A percentile compares a stretch with the other conserved stretches of the same genome.
These are phyloP conservation scores for Sequoiadendron giganteum DNA, from an alignment of 75 land plant species.

Conservation along the genomic window DNA sequence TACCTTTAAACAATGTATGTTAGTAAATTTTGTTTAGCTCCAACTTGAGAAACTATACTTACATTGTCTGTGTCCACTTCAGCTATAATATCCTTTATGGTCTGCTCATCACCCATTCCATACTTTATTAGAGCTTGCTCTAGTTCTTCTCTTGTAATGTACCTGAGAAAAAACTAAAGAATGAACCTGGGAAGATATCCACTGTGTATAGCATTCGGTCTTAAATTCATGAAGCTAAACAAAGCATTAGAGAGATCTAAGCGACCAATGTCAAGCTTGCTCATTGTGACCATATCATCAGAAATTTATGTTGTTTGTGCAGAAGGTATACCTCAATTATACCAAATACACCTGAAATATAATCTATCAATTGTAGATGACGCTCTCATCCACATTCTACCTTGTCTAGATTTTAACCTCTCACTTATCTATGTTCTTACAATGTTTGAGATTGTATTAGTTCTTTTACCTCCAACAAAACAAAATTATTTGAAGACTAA, in stretches of 20 bases:
- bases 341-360: not conserved
- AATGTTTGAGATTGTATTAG: no score
- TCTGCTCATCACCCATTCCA: conserved; percentile 31
- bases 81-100: conserved; percentile 28
- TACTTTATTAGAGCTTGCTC: conserved; percentile 40
- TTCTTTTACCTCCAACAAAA: not conserved
- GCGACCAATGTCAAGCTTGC: not conserved
- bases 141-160: conserved; percentile 40
- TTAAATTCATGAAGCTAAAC: not conserved
- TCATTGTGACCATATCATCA: not conserved
- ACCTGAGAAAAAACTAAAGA: conserved; percentile 10
- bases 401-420: not conserved
- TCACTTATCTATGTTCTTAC: not conserved
- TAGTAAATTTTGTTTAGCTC: not conserved
- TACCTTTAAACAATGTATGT: not conserved
- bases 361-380: not conserved
- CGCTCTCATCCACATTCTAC: not conserved
- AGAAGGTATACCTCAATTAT: not conserved
- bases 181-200: not conserved
- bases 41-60: conserved; percentile 3
- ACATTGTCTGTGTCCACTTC: conserved; percentile 28
- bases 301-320: not conserved
- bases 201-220: not conserved
- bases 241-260: not conserved
- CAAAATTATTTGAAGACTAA: not conserved